These are phyloP conservation scores for Pulveroboletus frians DNA, from an alignment of 768 basidiomycete species.

Conservation along the genomic window DNA sequence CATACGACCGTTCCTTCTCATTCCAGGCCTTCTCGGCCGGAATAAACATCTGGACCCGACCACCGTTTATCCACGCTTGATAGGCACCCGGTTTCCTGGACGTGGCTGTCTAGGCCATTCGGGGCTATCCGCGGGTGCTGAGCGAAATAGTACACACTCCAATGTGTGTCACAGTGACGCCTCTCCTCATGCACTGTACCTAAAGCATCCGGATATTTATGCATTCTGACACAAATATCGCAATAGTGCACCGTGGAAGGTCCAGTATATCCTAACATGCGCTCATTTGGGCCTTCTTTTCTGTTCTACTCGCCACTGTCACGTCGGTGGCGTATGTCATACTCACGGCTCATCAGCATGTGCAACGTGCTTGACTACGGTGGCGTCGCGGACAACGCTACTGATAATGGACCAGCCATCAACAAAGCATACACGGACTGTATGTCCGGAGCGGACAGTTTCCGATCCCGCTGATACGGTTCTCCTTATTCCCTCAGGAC, in stretches of 20 bases:
- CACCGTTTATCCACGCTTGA: not conserved
- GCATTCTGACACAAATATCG: not conserved
- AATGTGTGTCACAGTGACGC: too few species aligned
- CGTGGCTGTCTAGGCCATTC: too few species aligned
- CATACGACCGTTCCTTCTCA: not conserved
- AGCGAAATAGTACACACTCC: not conserved
- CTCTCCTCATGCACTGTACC: not conserved
- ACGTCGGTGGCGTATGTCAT: not conserved
- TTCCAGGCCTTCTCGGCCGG: too few species aligned
- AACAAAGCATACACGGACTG: conserved; percentile 2
- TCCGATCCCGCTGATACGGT: conserved; percentile 1
- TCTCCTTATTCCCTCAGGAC: conserved; percentile 6
- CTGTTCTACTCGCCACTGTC: conserved; percentile 1
- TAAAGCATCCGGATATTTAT: not conserved
- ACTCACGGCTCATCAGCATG: conserved; percentile 1
- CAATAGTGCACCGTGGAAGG: not conserved
- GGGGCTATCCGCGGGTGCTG: too few species aligned
- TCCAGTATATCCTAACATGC: not conserved
- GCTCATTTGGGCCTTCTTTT: not conserved
- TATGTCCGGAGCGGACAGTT: not conserved
- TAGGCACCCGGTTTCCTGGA: too few species aligned
- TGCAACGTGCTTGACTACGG: conserved; percentile 7
- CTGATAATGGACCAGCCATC: conserved; percentile 4
- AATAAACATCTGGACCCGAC: not conserved
- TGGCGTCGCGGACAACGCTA: conserved; percentile 6